Percentiles rank a stretch among this genome's conserved stretches.
Evolutionary conservation across 768 basidiomycete species (phyloP).

Genomic region (Suillus plorans): DNA sequence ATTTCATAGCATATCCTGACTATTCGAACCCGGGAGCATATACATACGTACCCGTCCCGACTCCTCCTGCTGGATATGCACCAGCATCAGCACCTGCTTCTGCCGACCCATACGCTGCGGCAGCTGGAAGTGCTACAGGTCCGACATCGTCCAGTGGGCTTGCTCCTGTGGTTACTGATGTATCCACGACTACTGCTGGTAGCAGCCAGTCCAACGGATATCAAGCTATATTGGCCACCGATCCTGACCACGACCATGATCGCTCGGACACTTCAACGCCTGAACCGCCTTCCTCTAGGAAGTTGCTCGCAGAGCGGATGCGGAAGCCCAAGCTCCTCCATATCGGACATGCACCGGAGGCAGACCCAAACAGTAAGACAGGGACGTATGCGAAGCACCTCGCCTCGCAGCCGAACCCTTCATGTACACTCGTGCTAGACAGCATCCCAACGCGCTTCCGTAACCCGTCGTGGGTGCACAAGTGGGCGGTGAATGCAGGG

Average conservation of each 20-base stretch:
- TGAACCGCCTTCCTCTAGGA: background rate
- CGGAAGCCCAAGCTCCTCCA: conserved; percentile 9
- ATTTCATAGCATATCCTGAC: conserved; percentile 1
- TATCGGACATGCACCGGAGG: conserved; percentile 50
- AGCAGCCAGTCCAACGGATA: background rate
- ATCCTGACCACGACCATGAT: background rate
- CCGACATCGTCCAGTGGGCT: background rate
- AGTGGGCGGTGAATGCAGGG: conserved; percentile 44
- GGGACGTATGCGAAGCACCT: conserved; percentile 40
- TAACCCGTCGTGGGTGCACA: conserved; percentile 38
- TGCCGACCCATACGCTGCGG: background rate
- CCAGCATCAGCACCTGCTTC: background rate
- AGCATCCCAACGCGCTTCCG: conserved; percentile 52
- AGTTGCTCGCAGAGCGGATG: background rate
- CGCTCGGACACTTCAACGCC: background rate
- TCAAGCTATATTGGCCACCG: background rate
- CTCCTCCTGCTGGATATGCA: background rate
- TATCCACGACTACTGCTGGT: background rate
- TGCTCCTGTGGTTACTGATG: background rate
- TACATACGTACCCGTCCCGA: conserved; percentile 1
- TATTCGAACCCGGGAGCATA: conserved; percentile 2
- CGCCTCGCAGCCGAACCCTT: conserved; percentile 38
- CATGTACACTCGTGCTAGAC: conserved; percentile 56
- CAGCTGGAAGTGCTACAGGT: background rate
- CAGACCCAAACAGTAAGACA: conserved; percentile 44